Evolutionary conservation across 148 eudicot genomes (phyloP).

Genomic region (Tetragonia tetragonoides): DNA sequence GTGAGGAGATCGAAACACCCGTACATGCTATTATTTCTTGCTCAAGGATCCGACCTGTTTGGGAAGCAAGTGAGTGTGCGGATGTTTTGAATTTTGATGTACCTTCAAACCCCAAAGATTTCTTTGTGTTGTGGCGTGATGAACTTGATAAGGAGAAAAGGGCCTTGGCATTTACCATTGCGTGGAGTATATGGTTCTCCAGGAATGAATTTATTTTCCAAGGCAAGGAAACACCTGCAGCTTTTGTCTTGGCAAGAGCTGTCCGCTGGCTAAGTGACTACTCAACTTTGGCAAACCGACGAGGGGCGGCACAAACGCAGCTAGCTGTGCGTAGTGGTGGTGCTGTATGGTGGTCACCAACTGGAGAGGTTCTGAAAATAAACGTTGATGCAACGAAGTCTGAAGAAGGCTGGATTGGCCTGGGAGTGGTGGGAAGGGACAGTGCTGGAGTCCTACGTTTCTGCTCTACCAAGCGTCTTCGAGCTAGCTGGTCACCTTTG

Average conservation of each 20-base stretch:
- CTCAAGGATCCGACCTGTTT: background rate
- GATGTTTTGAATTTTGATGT: background rate
- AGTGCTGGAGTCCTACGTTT: background rate
- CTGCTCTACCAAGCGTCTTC: background rate
- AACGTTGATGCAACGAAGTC: background rate
- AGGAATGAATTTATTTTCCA: background rate
- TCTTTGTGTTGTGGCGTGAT: too few species aligned
- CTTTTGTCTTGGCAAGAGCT: background rate
- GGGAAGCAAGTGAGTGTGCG: background rate
- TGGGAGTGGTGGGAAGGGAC: background rate
- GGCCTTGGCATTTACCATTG: rapidly evolving
- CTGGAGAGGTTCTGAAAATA: background rate
- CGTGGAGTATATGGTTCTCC: background rate
- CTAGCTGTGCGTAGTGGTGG: too few species aligned
- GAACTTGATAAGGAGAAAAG: background rate
- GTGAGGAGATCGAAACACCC: background rate
- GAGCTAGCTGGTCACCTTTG: background rate
- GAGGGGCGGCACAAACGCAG: too few species aligned
- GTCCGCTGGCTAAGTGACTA: background rate
- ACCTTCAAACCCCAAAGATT: too few species aligned
- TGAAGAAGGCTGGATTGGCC: background rate
- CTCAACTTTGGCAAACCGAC: too few species aligned
- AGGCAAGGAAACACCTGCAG: background rate
- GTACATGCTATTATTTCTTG: background rate
- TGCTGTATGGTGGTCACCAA: too few species aligned